Percentiles rank a stretch among this genome's conserved stretches.
Evolutionary conservation across 257 asterid genomes (phyloP).

Genomic region (Orobanche coerulescens): DNA sequence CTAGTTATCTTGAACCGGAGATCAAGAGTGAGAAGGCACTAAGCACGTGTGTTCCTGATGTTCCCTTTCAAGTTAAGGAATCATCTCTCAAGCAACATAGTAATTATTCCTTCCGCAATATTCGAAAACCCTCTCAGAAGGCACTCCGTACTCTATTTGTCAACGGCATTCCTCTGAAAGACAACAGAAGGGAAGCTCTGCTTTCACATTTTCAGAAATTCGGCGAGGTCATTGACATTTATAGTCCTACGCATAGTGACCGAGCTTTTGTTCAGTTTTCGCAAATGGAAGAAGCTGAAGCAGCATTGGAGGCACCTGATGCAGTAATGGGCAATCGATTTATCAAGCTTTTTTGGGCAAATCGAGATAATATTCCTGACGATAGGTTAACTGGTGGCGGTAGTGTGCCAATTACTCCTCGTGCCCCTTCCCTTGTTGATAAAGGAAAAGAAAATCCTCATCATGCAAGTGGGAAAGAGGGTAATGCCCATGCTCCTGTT

Average conservation of each 20-base stretch:
- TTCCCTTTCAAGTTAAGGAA: slow-evolving; percentile 35
- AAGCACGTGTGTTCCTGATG: slow-evolving; percentile 28
- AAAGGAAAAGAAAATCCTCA: slow-evolving; percentile 50
- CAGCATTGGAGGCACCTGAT: slow-evolving; percentile 88
- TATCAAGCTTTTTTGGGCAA: slow-evolving; percentile 96
- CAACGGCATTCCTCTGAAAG: slow-evolving; percentile 70
- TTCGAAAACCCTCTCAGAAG: slow-evolving; percentile 58
- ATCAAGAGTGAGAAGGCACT: slow-evolving; percentile 32
- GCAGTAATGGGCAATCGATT: slow-evolving; percentile 98
- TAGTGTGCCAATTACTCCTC: slow-evolving; percentile 27
- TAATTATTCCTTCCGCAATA: slow-evolving; percentile 41
- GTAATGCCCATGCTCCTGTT: slow-evolving; percentile 26
- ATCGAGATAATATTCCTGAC: slow-evolving; percentile 74
- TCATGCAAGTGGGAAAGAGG: slow-evolving; percentile 33
- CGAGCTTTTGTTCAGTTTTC: slow-evolving; percentile 90
- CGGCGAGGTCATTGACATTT: slow-evolving; percentile 75
- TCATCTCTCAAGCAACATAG: slow-evolving; percentile 39
- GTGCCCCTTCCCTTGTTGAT: slow-evolving; percentile 30
- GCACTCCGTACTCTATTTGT: slow-evolving; percentile 79
- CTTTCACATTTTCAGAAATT: slow-evolving; percentile 86
- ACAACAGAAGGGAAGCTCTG: slow-evolving; percentile 83
- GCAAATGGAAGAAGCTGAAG: slow-evolving; percentile 88
- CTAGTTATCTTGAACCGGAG: slow-evolving; percentile 36
- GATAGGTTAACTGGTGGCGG: slow-evolving; percentile 38
- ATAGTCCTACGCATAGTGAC: slow-evolving; percentile 61